Conservation (phyloP, 176 grass and related monocot species). For the Oryza brachyantha region DNA sequence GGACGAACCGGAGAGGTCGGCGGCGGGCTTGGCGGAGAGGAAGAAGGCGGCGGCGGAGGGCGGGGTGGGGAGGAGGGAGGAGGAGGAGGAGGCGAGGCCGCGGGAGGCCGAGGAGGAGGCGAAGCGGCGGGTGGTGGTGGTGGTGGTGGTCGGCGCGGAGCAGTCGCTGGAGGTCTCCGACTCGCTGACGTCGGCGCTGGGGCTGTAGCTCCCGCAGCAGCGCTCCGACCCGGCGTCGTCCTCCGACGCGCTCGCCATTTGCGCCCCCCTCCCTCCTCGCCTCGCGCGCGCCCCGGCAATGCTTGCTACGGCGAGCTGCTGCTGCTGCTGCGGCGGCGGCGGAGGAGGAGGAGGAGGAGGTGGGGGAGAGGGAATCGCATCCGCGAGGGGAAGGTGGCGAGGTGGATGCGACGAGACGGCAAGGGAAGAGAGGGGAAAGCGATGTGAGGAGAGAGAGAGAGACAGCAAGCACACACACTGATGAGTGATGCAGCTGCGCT, state of each 20-base stretch:
- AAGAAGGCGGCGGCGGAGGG: constrained; percentile 44
- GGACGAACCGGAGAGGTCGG: constrained; percentile 66
- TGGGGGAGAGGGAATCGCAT: constrained; percentile 32
- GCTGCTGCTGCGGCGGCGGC: no score
- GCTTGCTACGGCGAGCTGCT: no score
- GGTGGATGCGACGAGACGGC: constrained; percentile 10
- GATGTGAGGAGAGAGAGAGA: background rate
- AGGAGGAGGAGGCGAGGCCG: constrained; percentile 56
- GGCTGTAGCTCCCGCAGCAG: constrained; percentile 83
- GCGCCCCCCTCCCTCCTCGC: no score
- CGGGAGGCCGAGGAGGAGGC: constrained; percentile 57
- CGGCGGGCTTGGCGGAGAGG: constrained; percentile 47
- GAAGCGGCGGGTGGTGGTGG: constrained; percentile 41
- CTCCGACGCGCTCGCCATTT: constrained; percentile 79
- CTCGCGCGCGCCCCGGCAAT: no score
- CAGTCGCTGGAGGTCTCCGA: constrained; percentile 86
- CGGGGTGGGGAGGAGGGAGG: constrained; percentile 25
- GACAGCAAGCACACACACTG: background rate
- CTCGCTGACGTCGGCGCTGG: constrained; percentile 90
- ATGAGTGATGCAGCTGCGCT: constrained; percentile 6
- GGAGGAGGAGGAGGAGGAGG: constrained; percentile 19
- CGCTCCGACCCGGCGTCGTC: constrained; percentile 75
- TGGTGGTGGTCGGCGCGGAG: constrained; percentile 40
- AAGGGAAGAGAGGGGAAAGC: constrained; percentile 28
- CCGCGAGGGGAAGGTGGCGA: constrained; percentile 8